phyloP scores from a whole-genome alignment of 257 asterid genomes.

The Solanum corneliomulleri region DNA sequence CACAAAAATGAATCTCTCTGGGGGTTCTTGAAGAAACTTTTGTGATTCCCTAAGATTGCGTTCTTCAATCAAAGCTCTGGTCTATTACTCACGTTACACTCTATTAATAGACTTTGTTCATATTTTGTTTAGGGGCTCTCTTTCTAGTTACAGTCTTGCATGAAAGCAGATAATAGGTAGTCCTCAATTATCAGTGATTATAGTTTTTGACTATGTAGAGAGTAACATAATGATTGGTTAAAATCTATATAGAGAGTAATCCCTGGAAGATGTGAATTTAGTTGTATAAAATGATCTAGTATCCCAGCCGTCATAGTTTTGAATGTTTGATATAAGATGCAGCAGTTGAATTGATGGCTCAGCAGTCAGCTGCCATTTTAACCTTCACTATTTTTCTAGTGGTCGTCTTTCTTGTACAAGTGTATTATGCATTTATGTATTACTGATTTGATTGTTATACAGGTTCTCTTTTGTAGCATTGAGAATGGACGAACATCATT shows the following conservation, averaged over 20 bases:
- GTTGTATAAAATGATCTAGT: not conserved
- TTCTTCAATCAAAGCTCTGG: not conserved
- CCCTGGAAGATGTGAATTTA: not conserved
- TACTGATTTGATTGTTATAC: slow-evolving; percentile 12
- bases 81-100: not conserved
- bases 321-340: not conserved
- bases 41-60: not conserved
- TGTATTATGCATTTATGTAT: not conserved
- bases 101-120: not conserved
- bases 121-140: not conserved
- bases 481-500: slow-evolving; percentile 80
- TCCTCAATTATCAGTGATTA: not conserved
- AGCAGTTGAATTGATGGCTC: not conserved
- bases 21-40: not conserved
- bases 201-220: not conserved
- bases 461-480: slow-evolving; percentile 94
- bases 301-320: not conserved
- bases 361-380: not conserved
- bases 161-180: not conserved
- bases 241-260: not conserved
- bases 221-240: not conserved
- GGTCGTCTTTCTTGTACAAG: not conserved
- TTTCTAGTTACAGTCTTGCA: not conserved
- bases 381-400: not conserved
- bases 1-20: not conserved